These are phyloP conservation scores for Spathaspora boniae DNA, from an alignment of 805 yeast species.

Conservation along the genomic window DNA sequence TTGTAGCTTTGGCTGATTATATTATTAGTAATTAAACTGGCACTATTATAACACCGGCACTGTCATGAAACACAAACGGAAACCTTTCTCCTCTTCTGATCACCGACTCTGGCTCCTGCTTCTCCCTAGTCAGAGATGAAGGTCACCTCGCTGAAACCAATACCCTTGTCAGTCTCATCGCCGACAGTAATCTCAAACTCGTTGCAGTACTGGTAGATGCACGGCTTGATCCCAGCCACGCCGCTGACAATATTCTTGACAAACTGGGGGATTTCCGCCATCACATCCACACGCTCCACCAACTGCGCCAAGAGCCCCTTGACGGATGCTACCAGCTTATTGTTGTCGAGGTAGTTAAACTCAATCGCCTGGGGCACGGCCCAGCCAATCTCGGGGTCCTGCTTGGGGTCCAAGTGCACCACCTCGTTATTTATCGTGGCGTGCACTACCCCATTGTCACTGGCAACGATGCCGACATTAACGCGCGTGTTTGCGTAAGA, in stretches of 20 bases:
- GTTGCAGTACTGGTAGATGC: constrained; percentile 86
- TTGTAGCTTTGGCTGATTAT: too few relatives aligned
- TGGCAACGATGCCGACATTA: constrained; percentile 70
- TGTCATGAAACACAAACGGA: too few relatives aligned
- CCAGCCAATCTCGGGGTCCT: constrained; percentile 92
- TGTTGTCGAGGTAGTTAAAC: constrained; percentile 50
- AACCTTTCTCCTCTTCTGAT: too few relatives aligned
- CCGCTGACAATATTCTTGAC: constrained; percentile 92
- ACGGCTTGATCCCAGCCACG: constrained; percentile 96
- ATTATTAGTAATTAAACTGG: too few relatives aligned
- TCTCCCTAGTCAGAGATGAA: constrained; percentile 58
- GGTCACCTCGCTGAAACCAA: constrained; percentile 76
- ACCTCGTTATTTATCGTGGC: constrained; percentile 66
- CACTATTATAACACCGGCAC: background rate
- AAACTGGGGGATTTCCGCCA: constrained; percentile 94
- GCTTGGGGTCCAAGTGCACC: constrained; percentile 48
- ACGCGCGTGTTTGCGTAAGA: constrained; percentile 84
- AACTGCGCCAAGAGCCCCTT: constrained; percentile 58
- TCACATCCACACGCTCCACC: constrained; percentile 92
- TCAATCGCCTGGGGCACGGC: constrained; percentile 69
- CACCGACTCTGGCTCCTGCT: background rate
- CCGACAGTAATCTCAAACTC: constrained; percentile 52
- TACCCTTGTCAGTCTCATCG: constrained; percentile 51
- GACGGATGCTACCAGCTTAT: constrained; percentile 39
- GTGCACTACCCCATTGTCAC: constrained; percentile 56